Base-by-base conservation (phyloP, 2,329 filamentous ascomycete genomes). In the Colletotrichum tabaci region DNA sequence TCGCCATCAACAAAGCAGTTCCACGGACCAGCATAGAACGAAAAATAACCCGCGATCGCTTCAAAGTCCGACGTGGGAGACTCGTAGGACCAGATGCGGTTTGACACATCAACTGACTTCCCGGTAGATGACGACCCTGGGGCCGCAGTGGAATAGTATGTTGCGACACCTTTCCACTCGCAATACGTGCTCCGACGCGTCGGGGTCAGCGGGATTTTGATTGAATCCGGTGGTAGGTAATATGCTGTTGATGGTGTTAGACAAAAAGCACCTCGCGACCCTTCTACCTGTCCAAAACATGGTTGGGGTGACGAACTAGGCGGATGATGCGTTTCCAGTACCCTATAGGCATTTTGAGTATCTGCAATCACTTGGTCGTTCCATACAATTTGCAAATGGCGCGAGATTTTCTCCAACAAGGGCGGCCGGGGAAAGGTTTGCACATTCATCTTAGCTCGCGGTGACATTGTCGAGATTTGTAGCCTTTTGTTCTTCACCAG, bases 1-100 rank as follows among this genome's bases (percentile, higher is more conserved):
- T 91, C 89, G 12, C 88, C 88, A 77, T 91, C 88, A 5, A 90
- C 89, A 77, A 84, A 89, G 75, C 89, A 91, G 69, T 90, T 86
- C 89, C 88, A 91, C 15, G 88, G 88, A 16, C 86, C 87, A 15
- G 87, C 88, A 76, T 90, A 91, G 75, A 91, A 89, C 50, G 86
- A 88, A 61, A 92, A 75, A 78, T 87, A 87, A 16, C 86, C 87
- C 75, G 85, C 86, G 76, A 92, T 86, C 7, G 81, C 80, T 74
- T 82, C 83, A 77, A 90, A 91, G 0, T 80, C 80, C 46, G 80
- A 77, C 7, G 86, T 88, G 4, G 90, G 89, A 52, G 80, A 77
- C 66, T 88, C 86, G 76, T 91, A 92, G 5, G 85, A 87, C 89
- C 90, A 91, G 42, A 90, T 85, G 23, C 88, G 82, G 76, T 88